A percentile compares a stretch with the other conserved stretches of the same genome.
These are phyloP conservation scores for Thermoascus crustaceus DNA, from an alignment of 2,329 filamentous ascomycete species.

Conservation along the genomic window DNA sequence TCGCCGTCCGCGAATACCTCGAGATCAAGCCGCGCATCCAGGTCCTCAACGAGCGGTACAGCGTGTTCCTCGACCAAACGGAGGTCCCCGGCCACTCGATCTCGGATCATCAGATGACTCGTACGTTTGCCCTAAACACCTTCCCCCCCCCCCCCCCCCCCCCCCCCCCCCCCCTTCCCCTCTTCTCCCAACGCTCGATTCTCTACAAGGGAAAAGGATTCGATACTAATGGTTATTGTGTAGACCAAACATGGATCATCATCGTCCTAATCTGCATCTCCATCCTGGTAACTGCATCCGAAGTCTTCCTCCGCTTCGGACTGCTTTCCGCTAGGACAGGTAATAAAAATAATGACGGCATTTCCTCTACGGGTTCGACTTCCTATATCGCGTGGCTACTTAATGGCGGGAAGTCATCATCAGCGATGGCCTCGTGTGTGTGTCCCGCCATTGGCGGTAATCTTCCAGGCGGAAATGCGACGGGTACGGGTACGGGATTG, in stretches of 20 bases:
- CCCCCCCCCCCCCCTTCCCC: not conserved
- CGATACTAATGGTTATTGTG: not conserved
- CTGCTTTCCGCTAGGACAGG: slow-evolving; percentile 47
- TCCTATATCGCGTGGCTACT: slow-evolving; percentile 12
- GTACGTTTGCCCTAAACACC: no score
- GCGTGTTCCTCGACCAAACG: slow-evolving; percentile 92
- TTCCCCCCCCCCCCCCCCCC: not conserved
- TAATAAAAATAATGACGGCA: no score
- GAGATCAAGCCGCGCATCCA: slow-evolving; percentile 95
- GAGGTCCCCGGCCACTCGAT: no score
- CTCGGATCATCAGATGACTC: no score
- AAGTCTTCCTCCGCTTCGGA: slow-evolving; percentile 78
- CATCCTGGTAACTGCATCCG: slow-evolving; percentile 82
- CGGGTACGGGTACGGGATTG: no score
- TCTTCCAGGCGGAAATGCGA: no score
- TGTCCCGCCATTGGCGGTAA: not conserved
- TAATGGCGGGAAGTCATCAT: no score
- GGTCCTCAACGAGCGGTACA: slow-evolving; percentile 92
- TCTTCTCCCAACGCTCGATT: slow-evolving; percentile 3
- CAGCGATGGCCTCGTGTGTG: not conserved
- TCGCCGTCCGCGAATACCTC: slow-evolving; percentile 89
- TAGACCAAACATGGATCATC: slow-evolving; percentile 89
- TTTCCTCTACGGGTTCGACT: slow-evolving; percentile 6
- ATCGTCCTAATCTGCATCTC: slow-evolving; percentile 87
- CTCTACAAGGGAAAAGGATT: no score